A percentile compares a stretch with the other conserved stretches of the same genome.
Conservation (phyloP, 2,329 filamentous ascomycete species). For the Alternaria panax region DNA sequence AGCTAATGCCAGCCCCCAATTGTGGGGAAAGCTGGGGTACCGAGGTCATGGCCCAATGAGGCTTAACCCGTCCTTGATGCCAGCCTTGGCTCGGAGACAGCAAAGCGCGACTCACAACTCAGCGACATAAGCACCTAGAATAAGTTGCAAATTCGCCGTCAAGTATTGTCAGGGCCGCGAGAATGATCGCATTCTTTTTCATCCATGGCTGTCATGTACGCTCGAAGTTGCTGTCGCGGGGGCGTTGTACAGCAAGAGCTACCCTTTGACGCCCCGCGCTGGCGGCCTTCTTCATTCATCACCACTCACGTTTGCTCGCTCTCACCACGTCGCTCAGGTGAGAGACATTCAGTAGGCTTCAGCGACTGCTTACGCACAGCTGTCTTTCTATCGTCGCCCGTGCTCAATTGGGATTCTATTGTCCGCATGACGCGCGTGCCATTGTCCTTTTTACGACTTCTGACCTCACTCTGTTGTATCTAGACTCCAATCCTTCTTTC, state of each 20-base stretch:
- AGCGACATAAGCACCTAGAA: not conserved
- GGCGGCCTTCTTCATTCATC: conserved; percentile 12
- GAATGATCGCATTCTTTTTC: not conserved
- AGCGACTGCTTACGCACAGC: too few species aligned
- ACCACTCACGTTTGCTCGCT: not conserved
- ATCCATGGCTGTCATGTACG: not conserved
- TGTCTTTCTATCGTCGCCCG: not conserved
- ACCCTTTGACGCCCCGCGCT: not conserved
- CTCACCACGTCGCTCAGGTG: not conserved
- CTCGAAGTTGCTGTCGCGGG: not conserved
- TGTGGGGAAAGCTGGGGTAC: conserved; percentile 25
- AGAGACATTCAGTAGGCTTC: not conserved
- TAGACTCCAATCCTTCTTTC: not conserved
- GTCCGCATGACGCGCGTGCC: not conserved
- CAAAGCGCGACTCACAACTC: not conserved
- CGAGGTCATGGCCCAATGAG: conserved; percentile 17
- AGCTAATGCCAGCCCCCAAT: conserved; percentile 9
- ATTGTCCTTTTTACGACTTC: not conserved
- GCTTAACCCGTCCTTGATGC: conserved; percentile 6
- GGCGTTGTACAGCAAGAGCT: not conserved
- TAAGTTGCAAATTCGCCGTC: not conserved
- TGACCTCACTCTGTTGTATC: not conserved
- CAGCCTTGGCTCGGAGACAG: not conserved
- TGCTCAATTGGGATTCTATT: conserved; percentile 3
- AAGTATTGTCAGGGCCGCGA: not conserved